Conservation (phyloP, 768 basidiomycete genomes). For the Butyriboletus loyo region DNA sequence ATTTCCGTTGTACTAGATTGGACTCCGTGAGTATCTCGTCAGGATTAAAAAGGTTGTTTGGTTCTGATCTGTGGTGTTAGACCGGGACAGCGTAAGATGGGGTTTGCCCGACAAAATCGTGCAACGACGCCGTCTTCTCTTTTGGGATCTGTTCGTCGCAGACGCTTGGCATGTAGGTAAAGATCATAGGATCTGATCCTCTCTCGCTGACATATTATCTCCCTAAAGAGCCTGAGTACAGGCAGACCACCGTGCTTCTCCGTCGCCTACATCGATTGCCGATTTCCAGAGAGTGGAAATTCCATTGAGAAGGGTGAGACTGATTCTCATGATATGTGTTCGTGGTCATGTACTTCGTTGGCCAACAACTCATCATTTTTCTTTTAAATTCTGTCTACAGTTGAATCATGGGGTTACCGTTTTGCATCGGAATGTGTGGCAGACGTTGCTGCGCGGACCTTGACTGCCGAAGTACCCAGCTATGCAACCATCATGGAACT, state of each 20-base stretch:
- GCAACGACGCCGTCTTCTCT: conserved; percentile 61
- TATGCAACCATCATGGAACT: conserved; percentile 66
- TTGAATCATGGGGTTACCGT: conserved; percentile 57
- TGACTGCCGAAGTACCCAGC: conserved; percentile 61
- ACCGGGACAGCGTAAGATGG: conserved; percentile 68
- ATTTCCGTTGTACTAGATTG: conserved; percentile 44
- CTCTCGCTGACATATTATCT: conserved; percentile 9
- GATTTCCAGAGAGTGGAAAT: conserved; percentile 42
- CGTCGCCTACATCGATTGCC: conserved; percentile 65
- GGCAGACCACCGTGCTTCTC: conserved; percentile 71
- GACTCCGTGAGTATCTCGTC: conserved; percentile 53
- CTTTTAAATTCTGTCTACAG: conserved; percentile 31
- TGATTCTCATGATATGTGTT: conserved; percentile 26
- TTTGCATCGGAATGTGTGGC: conserved; percentile 67
- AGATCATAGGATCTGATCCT: neutral
- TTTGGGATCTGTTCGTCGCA: conserved; percentile 76
- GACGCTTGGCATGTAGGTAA: conserved; percentile 62
- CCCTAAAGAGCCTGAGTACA: conserved; percentile 56
- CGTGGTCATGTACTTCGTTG: conserved; percentile 11
- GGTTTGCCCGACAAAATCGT: conserved; percentile 59
- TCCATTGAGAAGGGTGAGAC: conserved; percentile 14
- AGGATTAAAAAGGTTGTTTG: conserved; percentile 5
- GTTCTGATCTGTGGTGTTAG: conserved; percentile 26
- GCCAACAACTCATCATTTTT: neutral
- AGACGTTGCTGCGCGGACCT: conserved; percentile 57